Evolutionary conservation across 495 filamentous ascomycete species (phyloP), one percentile per base, ranked within the genome.

Genomic region (Usnea hakonensis): DNA sequence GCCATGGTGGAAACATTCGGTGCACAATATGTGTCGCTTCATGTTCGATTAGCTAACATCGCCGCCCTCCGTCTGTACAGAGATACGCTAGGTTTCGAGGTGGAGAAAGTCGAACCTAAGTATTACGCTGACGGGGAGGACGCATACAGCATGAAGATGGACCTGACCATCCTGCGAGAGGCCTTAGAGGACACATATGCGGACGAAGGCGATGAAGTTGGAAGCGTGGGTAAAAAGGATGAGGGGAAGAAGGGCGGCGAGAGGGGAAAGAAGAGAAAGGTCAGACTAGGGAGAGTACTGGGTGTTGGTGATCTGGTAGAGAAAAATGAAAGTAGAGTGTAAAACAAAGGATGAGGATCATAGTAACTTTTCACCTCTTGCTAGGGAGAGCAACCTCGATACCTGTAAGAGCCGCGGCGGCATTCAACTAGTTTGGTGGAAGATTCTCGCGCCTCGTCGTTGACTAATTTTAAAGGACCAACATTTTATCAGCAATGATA

Each of bases 81-180:
- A 64, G 90, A 96, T 68, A 97, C 92, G 2, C 83, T 98, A 1
- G 87, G 89, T 50, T 98, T 98, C 79, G 84, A 89, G 72, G 87
- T 89, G 57, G 91, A 95, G 65, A 94, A 90, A 74, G 84, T 90
- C 17, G 94, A 97, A 77, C 70, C 80, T 65, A 96, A 94, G 75
- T 98, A 98, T 84, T 98, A 98, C 72, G 94, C 94, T 44, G 94
- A 97, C 75, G 92, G 91, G 55, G 94, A 98, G 77, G 93, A 98
- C 80, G 94, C 94, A 40, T 95, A 86, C 70, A 87, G 85, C 67
- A 98, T 98, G 94, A 86, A 85, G 67, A 86, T 92, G 73, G 89
- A 97, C 68, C 78, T 98, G 48, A 76, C 79, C 35, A 78, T 80
- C 59, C 80, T 92, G 58, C 70, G 68, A 65, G 72, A 73, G 73